Base-by-base conservation (phyloP, 2,329 filamentous ascomycete species). In the Sclerotinia subarctica region DNA sequence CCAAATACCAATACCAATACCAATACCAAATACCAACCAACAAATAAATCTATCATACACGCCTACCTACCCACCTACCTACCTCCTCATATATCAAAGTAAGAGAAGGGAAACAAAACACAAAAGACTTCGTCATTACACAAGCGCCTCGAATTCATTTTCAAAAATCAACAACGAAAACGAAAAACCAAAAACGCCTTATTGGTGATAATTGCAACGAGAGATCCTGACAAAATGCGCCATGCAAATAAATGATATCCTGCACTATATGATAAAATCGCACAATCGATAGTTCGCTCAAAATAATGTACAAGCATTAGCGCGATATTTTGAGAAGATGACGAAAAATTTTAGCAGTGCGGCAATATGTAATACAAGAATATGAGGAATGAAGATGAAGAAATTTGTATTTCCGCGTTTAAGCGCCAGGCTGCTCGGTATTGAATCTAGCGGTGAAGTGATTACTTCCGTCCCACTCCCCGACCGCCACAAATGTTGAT, bases 341-440 rank as follows among this genome's bases (percentile, higher is more conserved):
- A 35, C 49, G 42, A 44, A 62, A 62, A 47, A 5, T 21, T 29
- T 49, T 19, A 32, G 51, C 10, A n/a, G 44, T 62, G 58, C 26
- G 38, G 24, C 46, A 47, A 56, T 32, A 56, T 56, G 56, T 64
- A 17, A 54, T 64, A 64, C 62, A 64, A 64, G 62, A 64, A 56
- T 51, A 62, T 8, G n/a, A 38, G 10, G 29, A 21, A 56, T 56
- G 8, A 52, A 52, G 38, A 42, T 17, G 38, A 42, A 17, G 19
- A 54, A 54, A 35, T 35, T 35, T 54, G 21, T 19, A 54, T 54
- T 35, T 29, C 52, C 29, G 17, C n/a, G 29, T 35, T 54, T 54
- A 21, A 11, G 29, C 19, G 52, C 38, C 8, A 32, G 29, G 29
- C 32, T 54, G 29, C 52, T 35, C 29, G 19, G 51, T 29, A 15